Percentiles rank a stretch among this genome's conserved stretches.
These are phyloP conservation scores for Plenodomus biglobosus DNA, from an alignment of 2,329 filamentous ascomycete species.

Conservation along the genomic window DNA sequence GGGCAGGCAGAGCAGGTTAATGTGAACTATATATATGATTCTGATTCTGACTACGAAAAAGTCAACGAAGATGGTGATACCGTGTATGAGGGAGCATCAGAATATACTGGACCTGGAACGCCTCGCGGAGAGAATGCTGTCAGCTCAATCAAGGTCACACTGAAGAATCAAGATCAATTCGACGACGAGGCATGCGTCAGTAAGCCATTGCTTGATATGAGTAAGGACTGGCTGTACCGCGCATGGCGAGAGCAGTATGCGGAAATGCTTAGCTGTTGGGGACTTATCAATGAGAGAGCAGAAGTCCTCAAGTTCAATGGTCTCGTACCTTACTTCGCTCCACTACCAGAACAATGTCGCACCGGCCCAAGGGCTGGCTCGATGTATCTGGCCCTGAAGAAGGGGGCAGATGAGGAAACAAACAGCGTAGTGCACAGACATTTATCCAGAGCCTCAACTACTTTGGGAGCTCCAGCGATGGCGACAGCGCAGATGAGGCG, in stretches of 20 bases:
- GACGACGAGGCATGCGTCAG: slow-evolving; percentile 53
- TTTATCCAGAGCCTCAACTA: slow-evolving; percentile 29
- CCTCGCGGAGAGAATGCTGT: slow-evolving; percentile 11
- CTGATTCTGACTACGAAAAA: slow-evolving; percentile 38
- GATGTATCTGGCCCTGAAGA: slow-evolving; percentile 29
- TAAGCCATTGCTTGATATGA: slow-evolving; percentile 53
- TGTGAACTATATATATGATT: slow-evolving; percentile 35
- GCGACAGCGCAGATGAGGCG: slow-evolving; percentile 19
- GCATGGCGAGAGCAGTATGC: slow-evolving; percentile 61
- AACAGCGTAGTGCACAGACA: slow-evolving; percentile 14
- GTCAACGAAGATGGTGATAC: slow-evolving; percentile 14
- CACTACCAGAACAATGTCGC: slow-evolving; percentile 12
- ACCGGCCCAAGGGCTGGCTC: slow-evolving; percentile 31
- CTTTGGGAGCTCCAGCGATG: slow-evolving; percentile 25
- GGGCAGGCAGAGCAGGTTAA: slow-evolving; percentile 36
- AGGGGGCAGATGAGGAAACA: slow-evolving; percentile 9
- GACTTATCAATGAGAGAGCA: slow-evolving; percentile 55
- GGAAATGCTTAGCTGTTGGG: slow-evolving; percentile 61
- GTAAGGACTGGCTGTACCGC: slow-evolving; percentile 51
- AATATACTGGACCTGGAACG: slow-evolving; percentile 24
- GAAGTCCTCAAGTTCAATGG: slow-evolving; percentile 62
- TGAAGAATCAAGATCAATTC: slow-evolving; percentile 61
- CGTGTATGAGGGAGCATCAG: slow-evolving; percentile 22
- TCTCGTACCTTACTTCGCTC: slow-evolving; percentile 41
- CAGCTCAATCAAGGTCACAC: slow-evolving; percentile 49